A percentile compares a stretch with the other conserved stretches of the same genome.
Conservation (phyloP, 208 protist species). For the Willaertia magna region DNA sequence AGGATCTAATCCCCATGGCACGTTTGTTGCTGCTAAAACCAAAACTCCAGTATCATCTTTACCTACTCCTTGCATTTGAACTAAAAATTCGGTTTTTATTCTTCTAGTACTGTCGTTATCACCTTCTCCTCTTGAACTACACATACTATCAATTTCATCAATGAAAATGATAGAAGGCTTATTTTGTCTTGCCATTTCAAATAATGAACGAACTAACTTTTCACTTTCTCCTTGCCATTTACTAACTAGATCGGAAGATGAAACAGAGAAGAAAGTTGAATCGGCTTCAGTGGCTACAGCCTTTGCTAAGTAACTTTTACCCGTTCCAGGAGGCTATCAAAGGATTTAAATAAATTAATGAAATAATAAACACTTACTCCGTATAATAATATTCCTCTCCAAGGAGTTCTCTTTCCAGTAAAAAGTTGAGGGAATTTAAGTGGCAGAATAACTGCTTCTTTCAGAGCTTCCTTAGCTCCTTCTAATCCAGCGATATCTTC, state of each 20-base stretch:
- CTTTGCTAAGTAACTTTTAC: constrained; percentile 75
- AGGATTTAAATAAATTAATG: constrained; percentile 5
- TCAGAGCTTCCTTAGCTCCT: constrained; percentile 68
- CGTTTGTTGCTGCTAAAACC: constrained; percentile 60
- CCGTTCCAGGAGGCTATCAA: neutral
- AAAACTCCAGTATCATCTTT: constrained; percentile 32
- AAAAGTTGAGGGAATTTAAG: constrained; percentile 81
- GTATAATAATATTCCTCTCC: constrained; percentile 75
- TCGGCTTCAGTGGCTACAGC: constrained; percentile 81
- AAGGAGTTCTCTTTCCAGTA: constrained; percentile 65
- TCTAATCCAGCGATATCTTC: constrained; percentile 78
- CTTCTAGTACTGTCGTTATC: constrained; percentile 60
- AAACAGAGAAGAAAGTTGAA: constrained; percentile 92
- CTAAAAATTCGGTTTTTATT: constrained; percentile 87
- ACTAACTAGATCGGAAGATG: constrained; percentile 84
- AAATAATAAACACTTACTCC: constrained; percentile 31
- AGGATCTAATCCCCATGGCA: constrained; percentile 55
- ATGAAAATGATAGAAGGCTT: constrained; percentile 98
- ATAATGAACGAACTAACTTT: constrained; percentile 85
- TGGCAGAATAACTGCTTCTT: constrained; percentile 86
- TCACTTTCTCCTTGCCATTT: constrained; percentile 97
- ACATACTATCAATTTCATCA: constrained; percentile 96
- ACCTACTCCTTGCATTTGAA: constrained; percentile 68
- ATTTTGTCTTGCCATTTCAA: constrained; percentile 83
- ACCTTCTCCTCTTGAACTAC: constrained; percentile 38